Percentiles rank a stretch among this genome's conserved stretches.
These are phyloP conservation scores for Eleusine coracana DNA, from an alignment of 176 grass and related monocot genomes.

Conservation along the genomic window DNA sequence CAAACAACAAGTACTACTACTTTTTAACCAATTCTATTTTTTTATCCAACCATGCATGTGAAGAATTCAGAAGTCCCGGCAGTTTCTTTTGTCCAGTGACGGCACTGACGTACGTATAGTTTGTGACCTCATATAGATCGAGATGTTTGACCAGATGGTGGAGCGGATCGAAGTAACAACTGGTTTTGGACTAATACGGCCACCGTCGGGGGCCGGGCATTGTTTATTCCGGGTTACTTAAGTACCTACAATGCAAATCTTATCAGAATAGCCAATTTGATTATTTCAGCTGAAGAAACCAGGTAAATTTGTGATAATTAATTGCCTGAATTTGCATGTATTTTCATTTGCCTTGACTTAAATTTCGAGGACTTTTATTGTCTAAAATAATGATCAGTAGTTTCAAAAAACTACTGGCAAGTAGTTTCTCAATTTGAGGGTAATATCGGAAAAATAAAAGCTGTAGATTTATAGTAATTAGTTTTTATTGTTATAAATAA, in stretches of 20 bases:
- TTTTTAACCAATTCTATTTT: slow-evolving; percentile 3
- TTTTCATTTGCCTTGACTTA: not conserved
- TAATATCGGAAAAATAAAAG: no score
- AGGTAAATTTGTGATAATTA: not conserved
- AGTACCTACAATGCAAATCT: not conserved
- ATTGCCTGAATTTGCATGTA: not conserved
- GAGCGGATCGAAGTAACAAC: not conserved
- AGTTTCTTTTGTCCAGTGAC: not conserved
- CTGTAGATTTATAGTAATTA: no score
- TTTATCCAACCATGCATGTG: slow-evolving; percentile 9
- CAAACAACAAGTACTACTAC: no score
- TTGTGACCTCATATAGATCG: slow-evolving; percentile 26
- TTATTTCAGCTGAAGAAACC: not conserved
- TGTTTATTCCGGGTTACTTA: not conserved
- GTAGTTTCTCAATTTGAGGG: no score
- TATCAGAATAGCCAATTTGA: not conserved
- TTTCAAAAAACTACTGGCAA: no score
- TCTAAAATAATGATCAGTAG: no score
- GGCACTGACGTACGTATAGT: slow-evolving; percentile 5
- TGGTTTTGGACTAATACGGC: slow-evolving; percentile 18
- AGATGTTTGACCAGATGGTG: slow-evolving; percentile 24
- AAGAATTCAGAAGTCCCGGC: not conserved
- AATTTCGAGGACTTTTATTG: no score
- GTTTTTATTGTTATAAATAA: no score
- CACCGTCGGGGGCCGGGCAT: not conserved